phyloP scores from a whole-genome alignment of 2,329 filamentous ascomycete species.

The Venturia pyrina region DNA sequence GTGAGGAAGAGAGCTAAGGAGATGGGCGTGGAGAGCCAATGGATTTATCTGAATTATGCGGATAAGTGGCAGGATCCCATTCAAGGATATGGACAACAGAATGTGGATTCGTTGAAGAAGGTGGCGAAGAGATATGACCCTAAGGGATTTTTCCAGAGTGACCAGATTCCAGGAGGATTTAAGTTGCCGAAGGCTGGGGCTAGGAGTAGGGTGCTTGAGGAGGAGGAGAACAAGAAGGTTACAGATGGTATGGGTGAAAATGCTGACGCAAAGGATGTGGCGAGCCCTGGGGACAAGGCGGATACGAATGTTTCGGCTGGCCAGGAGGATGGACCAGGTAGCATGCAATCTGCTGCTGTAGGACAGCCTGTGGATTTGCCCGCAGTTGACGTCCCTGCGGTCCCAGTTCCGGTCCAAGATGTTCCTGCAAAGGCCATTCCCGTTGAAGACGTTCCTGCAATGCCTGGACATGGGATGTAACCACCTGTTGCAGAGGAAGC shows the following conservation, averaged over 20 bases:
- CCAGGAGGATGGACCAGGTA: no score
- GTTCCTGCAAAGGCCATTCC: no score
- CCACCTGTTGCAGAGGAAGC: no score
- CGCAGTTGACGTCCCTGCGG: no score
- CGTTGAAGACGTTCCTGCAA: no score
- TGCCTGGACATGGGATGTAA: no score
- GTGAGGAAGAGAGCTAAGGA: not conserved
- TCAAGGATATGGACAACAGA: conserved; percentile 31
- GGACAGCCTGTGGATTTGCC: no score
- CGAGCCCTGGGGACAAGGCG: not conserved
- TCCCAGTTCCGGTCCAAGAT: no score
- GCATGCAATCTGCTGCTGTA: no score
- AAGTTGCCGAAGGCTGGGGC: conserved; percentile 22
- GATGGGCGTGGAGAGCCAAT: conserved; percentile 23
- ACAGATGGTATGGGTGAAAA: not conserved
- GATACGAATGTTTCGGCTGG: no score
- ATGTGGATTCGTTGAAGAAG: conserved; percentile 23
- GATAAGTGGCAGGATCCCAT: conserved; percentile 33
- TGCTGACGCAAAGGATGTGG: not conserved
- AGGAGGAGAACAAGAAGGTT: not conserved
- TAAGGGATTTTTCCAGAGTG: conserved; percentile 27
- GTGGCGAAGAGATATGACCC: conserved; percentile 33
- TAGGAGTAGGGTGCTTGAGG: not conserved
- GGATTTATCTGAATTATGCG: conserved; percentile 40
- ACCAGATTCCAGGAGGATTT: conserved; percentile 33